Conservation (phyloP, 257 asterid species). For the Lycium barbarum region DNA sequence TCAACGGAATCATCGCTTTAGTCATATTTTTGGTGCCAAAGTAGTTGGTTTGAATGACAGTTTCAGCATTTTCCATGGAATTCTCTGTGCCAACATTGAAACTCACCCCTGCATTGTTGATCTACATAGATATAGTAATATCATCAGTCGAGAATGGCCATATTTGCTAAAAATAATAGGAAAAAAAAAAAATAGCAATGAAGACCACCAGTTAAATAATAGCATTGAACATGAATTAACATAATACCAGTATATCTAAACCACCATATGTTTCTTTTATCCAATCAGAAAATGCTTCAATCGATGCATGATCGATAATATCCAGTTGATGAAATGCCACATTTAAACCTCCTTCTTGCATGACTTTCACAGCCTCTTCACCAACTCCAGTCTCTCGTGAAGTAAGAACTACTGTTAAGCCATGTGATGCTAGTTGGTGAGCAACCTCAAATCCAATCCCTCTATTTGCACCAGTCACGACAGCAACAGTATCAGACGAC, state of each 20-base stretch:
- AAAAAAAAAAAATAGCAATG: neutral
- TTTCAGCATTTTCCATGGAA: constrained; percentile 70
- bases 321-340: constrained; percentile 76
- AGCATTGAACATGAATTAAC: neutral
- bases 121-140: constrained; percentile 46
- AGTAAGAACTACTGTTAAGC: constrained; percentile 75
- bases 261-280: constrained; percentile 68
- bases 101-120: constrained; percentile 90
- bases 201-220: neutral
- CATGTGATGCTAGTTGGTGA: constrained; percentile 74
- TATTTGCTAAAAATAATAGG: neutral
- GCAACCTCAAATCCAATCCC: constrained; percentile 94
- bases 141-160: constrained; percentile 21
- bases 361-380: constrained; percentile 67
- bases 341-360: constrained; percentile 69
- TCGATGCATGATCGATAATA: constrained; percentile 67
- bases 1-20: constrained; percentile 71
- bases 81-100: constrained; percentile 72
- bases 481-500: constrained; percentile 73
- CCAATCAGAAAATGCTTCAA: constrained; percentile 63
- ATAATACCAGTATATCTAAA: constrained; percentile 73
- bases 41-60: constrained; percentile 73
- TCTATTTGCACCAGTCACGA: constrained; percentile 91
- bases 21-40: constrained; percentile 79
- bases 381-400: constrained; percentile 70